A percentile compares a stretch with the other conserved stretches of the same genome.
phyloP scores from a whole-genome alignment of 2,329 filamentous ascomycete species.

The Apiospora marii region DNA sequence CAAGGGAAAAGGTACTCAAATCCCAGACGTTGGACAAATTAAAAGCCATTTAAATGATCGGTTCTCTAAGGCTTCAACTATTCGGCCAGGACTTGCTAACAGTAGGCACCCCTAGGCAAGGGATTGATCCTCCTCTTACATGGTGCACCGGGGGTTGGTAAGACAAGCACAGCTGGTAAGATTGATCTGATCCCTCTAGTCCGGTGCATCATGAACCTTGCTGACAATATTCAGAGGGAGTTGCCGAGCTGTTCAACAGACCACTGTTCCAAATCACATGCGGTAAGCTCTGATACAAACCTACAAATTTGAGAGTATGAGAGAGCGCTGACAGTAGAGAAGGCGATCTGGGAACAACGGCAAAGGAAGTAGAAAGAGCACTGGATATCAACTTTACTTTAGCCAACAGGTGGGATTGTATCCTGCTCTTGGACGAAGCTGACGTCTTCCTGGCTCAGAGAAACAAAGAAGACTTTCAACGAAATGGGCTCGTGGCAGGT shows the following conservation, averaged over 20 bases:
- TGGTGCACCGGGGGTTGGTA: conserved; percentile 33
- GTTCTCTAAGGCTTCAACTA: not conserved
- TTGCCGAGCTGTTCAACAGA: conserved; percentile 29
- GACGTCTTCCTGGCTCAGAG: conserved; percentile 1
- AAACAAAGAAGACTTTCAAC: conserved; percentile 31
- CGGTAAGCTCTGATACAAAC: conserved; percentile 28
- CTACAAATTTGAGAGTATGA: conserved; percentile 31
- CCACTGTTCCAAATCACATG: conserved; percentile 34
- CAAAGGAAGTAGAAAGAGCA: conserved; percentile 37
- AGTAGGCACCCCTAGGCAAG: conserved; percentile 25
- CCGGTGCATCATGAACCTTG: rapidly evolving
- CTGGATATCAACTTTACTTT: conserved; percentile 29
- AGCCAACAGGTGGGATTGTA: conserved; percentile 1
- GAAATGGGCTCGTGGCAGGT: conserved; percentile 44
- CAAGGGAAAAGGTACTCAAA: conserved; percentile 41
- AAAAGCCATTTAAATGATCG: too few relatives aligned
- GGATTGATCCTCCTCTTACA: conserved; percentile 33
- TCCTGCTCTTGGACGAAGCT: not conserved
- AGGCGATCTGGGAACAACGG: conserved; percentile 38
- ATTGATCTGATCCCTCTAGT: not conserved
- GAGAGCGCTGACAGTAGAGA: not conserved
- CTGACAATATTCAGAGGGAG: conserved; percentile 24
- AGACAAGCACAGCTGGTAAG: conserved; percentile 33
- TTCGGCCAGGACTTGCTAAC: not conserved
- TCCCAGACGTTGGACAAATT: not conserved